Percentiles rank a stretch among this genome's conserved stretches.
phyloP scores from a whole-genome alignment of 495 filamentous ascomycete genomes.

The Pyrenula massariospora region DNA sequence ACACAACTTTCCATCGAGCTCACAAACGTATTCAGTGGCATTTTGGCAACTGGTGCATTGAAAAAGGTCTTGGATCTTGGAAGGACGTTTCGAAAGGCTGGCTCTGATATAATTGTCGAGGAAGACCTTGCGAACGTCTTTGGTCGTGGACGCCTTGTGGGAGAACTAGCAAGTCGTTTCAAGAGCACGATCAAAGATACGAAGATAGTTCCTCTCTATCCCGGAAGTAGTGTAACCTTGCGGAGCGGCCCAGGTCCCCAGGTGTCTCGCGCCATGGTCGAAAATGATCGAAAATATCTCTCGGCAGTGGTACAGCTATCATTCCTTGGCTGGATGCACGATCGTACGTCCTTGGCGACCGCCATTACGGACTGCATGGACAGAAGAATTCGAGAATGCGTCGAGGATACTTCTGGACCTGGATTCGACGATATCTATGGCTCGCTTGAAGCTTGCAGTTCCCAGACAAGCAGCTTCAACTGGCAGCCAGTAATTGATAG shows the following conservation, averaged over 20 bases:
- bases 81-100: constrained; percentile 3
- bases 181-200: constrained; percentile 2
- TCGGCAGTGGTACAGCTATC: constrained; percentile 8
- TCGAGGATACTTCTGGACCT: constrained; percentile 4
- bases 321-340: constrained; percentile 9
- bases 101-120: constrained; percentile 9
- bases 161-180: constrained; percentile 4
- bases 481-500: constrained; percentile 3
- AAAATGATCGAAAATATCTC: constrained; percentile 6
- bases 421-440: constrained; percentile 7
- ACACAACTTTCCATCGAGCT: background rate
- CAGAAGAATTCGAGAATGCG: constrained; percentile 1
- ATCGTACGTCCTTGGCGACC: constrained; percentile 3
- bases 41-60: background rate
- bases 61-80: constrained; percentile 3
- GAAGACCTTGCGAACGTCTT: constrained; percentile 8
- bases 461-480: constrained; percentile 7
- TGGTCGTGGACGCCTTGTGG: constrained; percentile 5
- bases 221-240: constrained; percentile 2
- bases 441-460: constrained; percentile 7
- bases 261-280: constrained; percentile 2
- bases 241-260: constrained; percentile 7
- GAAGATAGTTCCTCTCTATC: constrained; percentile 1
- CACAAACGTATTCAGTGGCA: background rate
- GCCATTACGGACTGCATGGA: constrained; percentile 4